Conservation (phyloP, 2,329 filamentous ascomycete genomes). For the Tolypocladium paradoxum region DNA sequence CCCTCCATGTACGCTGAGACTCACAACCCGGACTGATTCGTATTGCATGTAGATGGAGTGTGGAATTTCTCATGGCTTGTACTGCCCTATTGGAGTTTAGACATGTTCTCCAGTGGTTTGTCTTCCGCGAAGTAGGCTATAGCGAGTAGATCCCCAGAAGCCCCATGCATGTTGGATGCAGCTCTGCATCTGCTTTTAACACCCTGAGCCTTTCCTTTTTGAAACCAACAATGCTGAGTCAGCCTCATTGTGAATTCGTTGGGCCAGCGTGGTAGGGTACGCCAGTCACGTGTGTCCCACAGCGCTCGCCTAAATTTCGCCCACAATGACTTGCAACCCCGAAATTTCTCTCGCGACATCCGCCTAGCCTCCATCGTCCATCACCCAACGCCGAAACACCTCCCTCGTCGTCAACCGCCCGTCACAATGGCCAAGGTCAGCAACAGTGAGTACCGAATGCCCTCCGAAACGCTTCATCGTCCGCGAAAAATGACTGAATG, state of each 20-base stretch:
- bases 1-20: neutral
- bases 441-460: conserved; percentile 33
- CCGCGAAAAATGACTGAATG: neutral
- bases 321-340: conserved; percentile 15
- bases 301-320: conserved; percentile 16
- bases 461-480: neutral
- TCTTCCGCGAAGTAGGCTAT: too few species aligned
- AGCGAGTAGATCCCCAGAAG: too few species aligned
- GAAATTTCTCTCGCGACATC: conserved; percentile 5
- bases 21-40: too few species aligned
- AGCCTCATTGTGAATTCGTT: too few species aligned
- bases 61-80: too few species aligned
- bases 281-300: conserved; percentile 20
- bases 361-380: conserved; percentile 5
- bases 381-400: conserved; percentile 21
- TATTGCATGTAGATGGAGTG: neutral
- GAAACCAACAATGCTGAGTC: neutral
- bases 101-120: too few species aligned
- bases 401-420: conserved; percentile 16
- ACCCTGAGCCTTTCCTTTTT: neutral
- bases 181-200: neutral
- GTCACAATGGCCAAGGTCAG: conserved; percentile 63
- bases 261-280: conserved; percentile 3
- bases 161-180: neutral
- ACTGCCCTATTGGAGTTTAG: neutral